Percentiles rank a stretch among this genome's conserved stretches.
Evolutionary conservation across 2,329 filamentous ascomycete species (phyloP).

Genomic region (Aspergillus melleus): DNA sequence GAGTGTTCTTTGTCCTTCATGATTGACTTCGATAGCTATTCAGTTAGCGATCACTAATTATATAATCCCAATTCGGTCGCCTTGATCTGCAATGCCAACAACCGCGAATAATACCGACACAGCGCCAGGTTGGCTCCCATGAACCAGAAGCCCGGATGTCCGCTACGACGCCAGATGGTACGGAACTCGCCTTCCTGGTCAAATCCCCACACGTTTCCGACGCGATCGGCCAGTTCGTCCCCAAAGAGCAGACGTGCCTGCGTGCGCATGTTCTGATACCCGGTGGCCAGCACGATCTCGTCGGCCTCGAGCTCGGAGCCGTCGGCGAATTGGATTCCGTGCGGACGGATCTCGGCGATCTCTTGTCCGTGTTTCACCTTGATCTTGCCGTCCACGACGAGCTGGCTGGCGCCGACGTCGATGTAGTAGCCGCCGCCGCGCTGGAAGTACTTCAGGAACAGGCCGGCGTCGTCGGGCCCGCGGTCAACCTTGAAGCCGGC

Average conservation of each 20-base stretch:
- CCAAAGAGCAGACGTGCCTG: constrained; percentile 63
- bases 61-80: constrained; percentile 36
- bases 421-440: constrained; percentile 71
- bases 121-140: constrained; percentile 66
- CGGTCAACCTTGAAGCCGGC: constrained; percentile 63
- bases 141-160: constrained; percentile 68
- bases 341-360: constrained; percentile 53
- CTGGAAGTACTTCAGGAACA: constrained; percentile 64
- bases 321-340: constrained; percentile 55
- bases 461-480: constrained; percentile 58
- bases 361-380: constrained; percentile 64
- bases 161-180: constrained; percentile 61
- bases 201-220: constrained; percentile 63
- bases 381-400: constrained; percentile 65
- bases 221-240: constrained; percentile 58
- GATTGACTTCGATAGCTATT: too few relatives aligned
- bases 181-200: constrained; percentile 57
- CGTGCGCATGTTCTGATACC: constrained; percentile 68
- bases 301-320: constrained; percentile 62
- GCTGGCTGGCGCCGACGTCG: constrained; percentile 63
- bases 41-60: not conserved
- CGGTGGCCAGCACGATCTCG: constrained; percentile 60
- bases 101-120: constrained; percentile 61
- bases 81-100: constrained; percentile 54
- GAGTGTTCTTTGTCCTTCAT: too few relatives aligned